A percentile compares a stretch with the other conserved stretches of the same genome.
These are phyloP conservation scores for Monosporascus ibericus DNA, from an alignment of 2,329 filamentous ascomycete genomes.

Conservation along the genomic window DNA sequence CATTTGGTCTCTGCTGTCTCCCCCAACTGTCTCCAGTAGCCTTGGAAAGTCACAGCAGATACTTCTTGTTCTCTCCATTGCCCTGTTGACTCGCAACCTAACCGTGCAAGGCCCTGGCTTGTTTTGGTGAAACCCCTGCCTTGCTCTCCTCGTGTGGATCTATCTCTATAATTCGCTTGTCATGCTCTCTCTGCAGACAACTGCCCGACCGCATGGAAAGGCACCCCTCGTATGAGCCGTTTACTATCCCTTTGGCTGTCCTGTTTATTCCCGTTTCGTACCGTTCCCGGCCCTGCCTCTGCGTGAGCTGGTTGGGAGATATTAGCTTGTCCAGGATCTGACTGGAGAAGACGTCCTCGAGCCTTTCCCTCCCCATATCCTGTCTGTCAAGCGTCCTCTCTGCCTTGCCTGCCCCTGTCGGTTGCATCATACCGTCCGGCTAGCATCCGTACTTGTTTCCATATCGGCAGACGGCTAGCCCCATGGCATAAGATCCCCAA, in stretches of 20 bases:
- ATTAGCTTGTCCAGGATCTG: conserved; percentile 17
- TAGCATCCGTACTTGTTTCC: conserved; percentile 38
- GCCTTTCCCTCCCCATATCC: conserved; percentile 26
- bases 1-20: conserved; percentile 22
- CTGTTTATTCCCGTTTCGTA: conserved; percentile 35
- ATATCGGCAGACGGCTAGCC: conserved; percentile 41
- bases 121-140: conserved; percentile 12
- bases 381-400: conserved; percentile 25
- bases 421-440: conserved; percentile 37
- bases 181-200: conserved; percentile 26
- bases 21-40: conserved; percentile 12
- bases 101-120: conserved; percentile 19
- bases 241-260: conserved; percentile 30
- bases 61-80: conserved; percentile 4
- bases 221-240: conserved; percentile 32
- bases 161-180: conserved; percentile 30
- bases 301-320: conserved; percentile 20
- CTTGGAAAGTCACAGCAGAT: conserved; percentile 9
- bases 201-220: conserved; percentile 36
- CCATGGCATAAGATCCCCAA: conserved; percentile 54
- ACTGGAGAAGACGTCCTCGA: conserved; percentile 29
- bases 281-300: conserved; percentile 30
- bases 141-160: conserved; percentile 21
- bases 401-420: conserved; percentile 29
- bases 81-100: conserved; percentile 21